These are phyloP conservation scores for Colletotrichum theobromicola DNA, from an alignment of 2,329 filamentous ascomycete species.

Conservation along the genomic window DNA sequence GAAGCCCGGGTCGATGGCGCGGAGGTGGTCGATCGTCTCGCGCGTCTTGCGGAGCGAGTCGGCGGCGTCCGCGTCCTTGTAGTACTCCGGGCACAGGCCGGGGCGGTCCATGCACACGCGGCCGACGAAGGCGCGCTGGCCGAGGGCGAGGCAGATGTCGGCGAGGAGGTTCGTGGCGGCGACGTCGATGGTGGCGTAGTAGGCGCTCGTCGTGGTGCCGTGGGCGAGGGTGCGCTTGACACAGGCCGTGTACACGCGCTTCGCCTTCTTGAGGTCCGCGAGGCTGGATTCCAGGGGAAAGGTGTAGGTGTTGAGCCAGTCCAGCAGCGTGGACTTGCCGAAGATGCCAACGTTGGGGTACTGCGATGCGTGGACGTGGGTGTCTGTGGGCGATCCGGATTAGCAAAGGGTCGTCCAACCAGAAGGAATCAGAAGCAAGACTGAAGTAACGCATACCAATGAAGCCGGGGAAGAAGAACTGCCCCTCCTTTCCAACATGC, in stretches of 20 bases:
- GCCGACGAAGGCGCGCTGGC: slow-evolving; percentile 90
- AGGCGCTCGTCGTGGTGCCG: slow-evolving; percentile 93
- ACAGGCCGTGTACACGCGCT: slow-evolving; percentile 76
- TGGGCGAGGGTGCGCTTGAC: slow-evolving; percentile 83
- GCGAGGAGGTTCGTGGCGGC: slow-evolving; percentile 90
- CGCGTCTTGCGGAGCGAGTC: slow-evolving; percentile 61
- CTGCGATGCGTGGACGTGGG: slow-evolving; percentile 93
- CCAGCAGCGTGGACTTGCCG: slow-evolving; percentile 87
- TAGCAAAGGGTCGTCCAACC: not conserved
- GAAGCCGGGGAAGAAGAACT: slow-evolving; percentile 87
- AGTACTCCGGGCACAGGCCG: slow-evolving; percentile 73
- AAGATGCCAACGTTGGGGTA: slow-evolving; percentile 95
- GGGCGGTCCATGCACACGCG: slow-evolving; percentile 91
- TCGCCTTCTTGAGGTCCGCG: slow-evolving; percentile 64
- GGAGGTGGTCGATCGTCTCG: slow-evolving; percentile 69
- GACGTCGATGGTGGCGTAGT: slow-evolving; percentile 91
- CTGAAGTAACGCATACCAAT: slow-evolving; percentile 62
- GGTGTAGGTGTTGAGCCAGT: slow-evolving; percentile 94
- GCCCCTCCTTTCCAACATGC: slow-evolving; percentile 45
- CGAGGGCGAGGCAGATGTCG: slow-evolving; percentile 76
- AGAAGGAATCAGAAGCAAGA: not conserved
- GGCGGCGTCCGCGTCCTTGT: slow-evolving; percentile 73
- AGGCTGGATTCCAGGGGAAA: slow-evolving; percentile 90
- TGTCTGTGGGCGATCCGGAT: slow-evolving; percentile 63
- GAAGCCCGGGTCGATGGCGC: slow-evolving; percentile 66